Evolutionary conservation across 345 rosid species (phyloP), one percentile per base, ranked within the genome.

Genomic region (Boechera retrofracta): DNA sequence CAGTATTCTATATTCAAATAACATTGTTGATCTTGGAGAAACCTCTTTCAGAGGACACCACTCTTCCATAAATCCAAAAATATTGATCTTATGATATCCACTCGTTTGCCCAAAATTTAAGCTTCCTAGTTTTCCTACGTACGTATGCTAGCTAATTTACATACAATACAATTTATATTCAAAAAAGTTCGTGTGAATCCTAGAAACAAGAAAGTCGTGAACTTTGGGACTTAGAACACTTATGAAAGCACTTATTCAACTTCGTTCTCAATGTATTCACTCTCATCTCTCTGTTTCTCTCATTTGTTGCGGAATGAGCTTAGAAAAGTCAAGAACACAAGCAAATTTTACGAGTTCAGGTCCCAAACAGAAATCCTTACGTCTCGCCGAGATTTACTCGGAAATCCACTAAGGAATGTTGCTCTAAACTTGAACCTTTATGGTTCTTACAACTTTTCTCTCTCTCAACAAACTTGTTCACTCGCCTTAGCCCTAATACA

Each of bases 11-110:
- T 52, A 67, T 36, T 24, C 9, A 49, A 21, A 24, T 36, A 52
- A 5, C 38, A 28, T 38, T 11, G 38, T 26, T 52, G 72, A 67
- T 67, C 35, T 52, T 67, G 47, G 53, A 56, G 26, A 12, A 52
- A 54, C 36, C 24, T 21, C 21, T 31, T 42, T 45, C 44, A 58
- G 7, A 45, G 7, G 0, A 70, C 10, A 29, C 55, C 1, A 44
- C 12, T n/a, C 15, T 41, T 55, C 73, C n/a, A 28, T 39, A 38
- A 18, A 21, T n/a, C 32, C 47, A 35, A 15, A 2, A 21, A 21
- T 21, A 38, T 38, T 7, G 41, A 38, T 42, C n/a, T 12, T 0
- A 12, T 42, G 6, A 12, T 12, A 11, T 44, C 48, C 48, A 44
- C 6, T 12, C n/a, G 41, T 44, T 44, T 44, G 28, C 38, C 54